A percentile compares a stretch with the other conserved stretches of the same genome.
These are phyloP conservation scores for Fusarium sp. DNA, from an alignment of 2,329 filamentous ascomycete genomes.

Conservation along the genomic window DNA sequence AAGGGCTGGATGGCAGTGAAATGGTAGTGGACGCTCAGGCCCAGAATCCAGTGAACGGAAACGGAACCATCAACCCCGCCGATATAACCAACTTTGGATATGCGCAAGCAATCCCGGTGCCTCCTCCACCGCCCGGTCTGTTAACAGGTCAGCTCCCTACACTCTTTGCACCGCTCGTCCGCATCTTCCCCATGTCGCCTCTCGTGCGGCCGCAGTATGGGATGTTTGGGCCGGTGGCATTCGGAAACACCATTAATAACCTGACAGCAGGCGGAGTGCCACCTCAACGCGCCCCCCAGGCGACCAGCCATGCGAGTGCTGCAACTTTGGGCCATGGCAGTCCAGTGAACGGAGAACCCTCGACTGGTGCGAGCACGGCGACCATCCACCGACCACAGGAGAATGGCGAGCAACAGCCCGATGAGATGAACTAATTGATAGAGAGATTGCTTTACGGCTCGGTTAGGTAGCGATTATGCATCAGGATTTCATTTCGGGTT, in stretches of 20 bases:
- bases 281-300: slow-evolving; percentile 5
- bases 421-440: slow-evolving; percentile 43
- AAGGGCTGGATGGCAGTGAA: slow-evolving; percentile 58
- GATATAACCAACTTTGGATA: slow-evolving; percentile 25
- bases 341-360: slow-evolving; percentile 44
- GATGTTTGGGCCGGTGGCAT: slow-evolving; percentile 40
- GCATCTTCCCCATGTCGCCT: slow-evolving; percentile 39
- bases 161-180: slow-evolving; percentile 33
- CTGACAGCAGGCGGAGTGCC: slow-evolving; percentile 45
- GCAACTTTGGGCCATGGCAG: slow-evolving; percentile 48
- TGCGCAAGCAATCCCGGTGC: slow-evolving; percentile 48
- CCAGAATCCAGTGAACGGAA: slow-evolving; percentile 45
- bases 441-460: slow-evolving; percentile 26
- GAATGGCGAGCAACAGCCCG: slow-evolving; percentile 37
- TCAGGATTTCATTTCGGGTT: slow-evolving; percentile 32
- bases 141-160: slow-evolving; percentile 44
- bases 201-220: slow-evolving; percentile 35
- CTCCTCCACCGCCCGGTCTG: slow-evolving; percentile 47
- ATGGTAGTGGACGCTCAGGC: slow-evolving; percentile 55
- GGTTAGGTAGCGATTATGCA: slow-evolving; percentile 29
- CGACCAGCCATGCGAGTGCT: slow-evolving; percentile 47
- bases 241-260: slow-evolving; percentile 51
- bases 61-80: slow-evolving; percentile 20
- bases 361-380: slow-evolving; percentile 56
- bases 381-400: slow-evolving; percentile 52